Evolutionary conservation across 23 red algal genomes (phyloP), one percentile per base, ranked within the genome.

Genomic region (Gracilaria gracilis): DNA sequence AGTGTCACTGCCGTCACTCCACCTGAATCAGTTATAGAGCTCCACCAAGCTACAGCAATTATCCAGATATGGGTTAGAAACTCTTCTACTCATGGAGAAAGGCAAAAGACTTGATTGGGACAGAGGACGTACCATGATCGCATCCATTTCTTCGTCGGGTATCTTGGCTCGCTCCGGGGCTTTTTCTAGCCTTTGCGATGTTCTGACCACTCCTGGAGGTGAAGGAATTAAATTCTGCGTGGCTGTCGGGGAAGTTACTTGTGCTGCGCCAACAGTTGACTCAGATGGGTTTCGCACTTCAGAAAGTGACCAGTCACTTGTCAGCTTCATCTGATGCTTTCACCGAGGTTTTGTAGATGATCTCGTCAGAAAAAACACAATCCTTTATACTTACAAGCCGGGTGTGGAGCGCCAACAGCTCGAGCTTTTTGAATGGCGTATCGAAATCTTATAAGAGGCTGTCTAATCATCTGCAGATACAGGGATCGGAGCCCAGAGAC

Each of bases 381-480:
- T 9, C n/a, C 19, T 7, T 21, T 73, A 9, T 16, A 77, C 72
- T 77, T 77, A 77, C 72, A 25, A 25, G 72, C 72, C 50, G 72
- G 72, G 28, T 77, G 72, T 5, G 38, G 9, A 50, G 72, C 89
- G 29, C 65, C 89, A 42, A 65, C 89, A 14, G 62, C 69, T 24
- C 61, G 61, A 54, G 89, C 89, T n/a, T 92, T 92, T 46, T 78
- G 28, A 83, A 92, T 83, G 11, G 89, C 89, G 11, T 84, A 78
- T 24, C 89, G 89, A 64, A 92, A 92, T 49, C 89, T 57, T 24
- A 92, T 92, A 31, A 92, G 69, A 1, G 89, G 89, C 69, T 84
- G 77, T 50, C 76, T 80, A 44, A 81, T 62, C 74, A 81, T 90
- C 72, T 9, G 72, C 15, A 34, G 21, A 38, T 24, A 42, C 4